Conservation (phyloP, 257 asterid genomes). For the Cinchona pubescens region DNA sequence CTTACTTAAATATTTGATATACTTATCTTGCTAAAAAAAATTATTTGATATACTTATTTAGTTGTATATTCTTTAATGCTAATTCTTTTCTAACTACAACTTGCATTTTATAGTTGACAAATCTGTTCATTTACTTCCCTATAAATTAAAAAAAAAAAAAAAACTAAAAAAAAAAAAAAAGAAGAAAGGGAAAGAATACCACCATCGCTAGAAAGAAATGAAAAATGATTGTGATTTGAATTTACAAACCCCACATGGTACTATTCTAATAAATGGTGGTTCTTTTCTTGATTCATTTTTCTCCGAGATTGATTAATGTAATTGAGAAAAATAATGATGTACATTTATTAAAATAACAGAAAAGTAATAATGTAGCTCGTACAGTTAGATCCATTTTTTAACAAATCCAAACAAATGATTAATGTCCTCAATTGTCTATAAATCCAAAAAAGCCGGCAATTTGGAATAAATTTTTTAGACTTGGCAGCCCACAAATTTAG, state of each 20-base stretch:
- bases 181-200: not conserved
- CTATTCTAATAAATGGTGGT: not conserved
- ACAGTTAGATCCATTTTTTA: not conserved
- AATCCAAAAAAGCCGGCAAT: conserved; percentile 17
- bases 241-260: not conserved
- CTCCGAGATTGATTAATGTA: conserved; percentile 12
- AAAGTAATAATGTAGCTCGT: not conserved
- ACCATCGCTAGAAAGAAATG: not conserved
- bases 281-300: conserved; percentile 2
- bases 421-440: not conserved
- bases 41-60: too few relatives aligned
- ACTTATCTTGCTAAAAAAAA: too few relatives aligned
- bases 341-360: not conserved
- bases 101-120: not conserved
- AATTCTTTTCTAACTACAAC: too few relatives aligned
- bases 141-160: too few relatives aligned
- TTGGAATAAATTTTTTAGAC: not conserved
- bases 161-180: too few relatives aligned
- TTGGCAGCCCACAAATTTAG: conserved; percentile 7
- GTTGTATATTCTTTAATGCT: too few relatives aligned
- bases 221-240: not conserved
- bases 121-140: not conserved
- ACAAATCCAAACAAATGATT: not conserved
- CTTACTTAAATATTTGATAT: too few relatives aligned
- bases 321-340: not conserved